Evolutionary conservation across 2,329 filamentous ascomycete genomes (phyloP).

Genomic region (Dichotomopilus funicola): DNA sequence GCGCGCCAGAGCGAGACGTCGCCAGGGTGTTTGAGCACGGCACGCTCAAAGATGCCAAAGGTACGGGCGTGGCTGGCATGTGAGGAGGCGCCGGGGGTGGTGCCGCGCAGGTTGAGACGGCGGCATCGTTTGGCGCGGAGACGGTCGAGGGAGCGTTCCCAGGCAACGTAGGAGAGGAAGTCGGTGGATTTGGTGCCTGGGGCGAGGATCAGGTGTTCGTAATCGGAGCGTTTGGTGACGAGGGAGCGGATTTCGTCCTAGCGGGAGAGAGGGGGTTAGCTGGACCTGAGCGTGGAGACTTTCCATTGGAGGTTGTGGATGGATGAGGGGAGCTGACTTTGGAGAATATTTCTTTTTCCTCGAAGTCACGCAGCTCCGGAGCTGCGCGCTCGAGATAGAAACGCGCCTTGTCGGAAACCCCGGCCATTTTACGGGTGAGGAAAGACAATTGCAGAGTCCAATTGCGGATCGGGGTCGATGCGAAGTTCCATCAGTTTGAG

Average conservation of each 20-base stretch:
- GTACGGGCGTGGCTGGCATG: conserved; percentile 74
- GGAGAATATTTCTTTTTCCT: conserved; percentile 84
- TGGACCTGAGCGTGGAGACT: not conserved
- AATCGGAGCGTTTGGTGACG: conserved; percentile 83
- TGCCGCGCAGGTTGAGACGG: conserved; percentile 67
- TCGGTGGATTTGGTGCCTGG: conserved; percentile 70
- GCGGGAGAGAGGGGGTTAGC: not conserved
- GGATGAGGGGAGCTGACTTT: conserved; percentile 45
- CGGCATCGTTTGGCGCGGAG: conserved; percentile 78
- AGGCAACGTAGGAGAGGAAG: conserved; percentile 75
- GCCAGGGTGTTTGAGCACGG: conserved; percentile 75
- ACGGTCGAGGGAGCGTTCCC: conserved; percentile 63
- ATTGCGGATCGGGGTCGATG: not conserved
- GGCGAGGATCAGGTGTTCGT: conserved; percentile 84
- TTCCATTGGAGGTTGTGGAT: not conserved
- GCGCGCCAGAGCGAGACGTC: conserved; percentile 80
- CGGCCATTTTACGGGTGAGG: conserved; percentile 54
- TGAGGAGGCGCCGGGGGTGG: conserved; percentile 49
- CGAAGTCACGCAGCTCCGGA: conserved; percentile 85
- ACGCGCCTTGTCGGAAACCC: conserved; percentile 85
- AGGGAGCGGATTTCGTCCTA: conserved; percentile 87
- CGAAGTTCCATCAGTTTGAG: not conserved
- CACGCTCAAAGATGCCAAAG: conserved; percentile 84
- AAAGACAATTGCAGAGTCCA: no score
- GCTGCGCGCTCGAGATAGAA: conserved; percentile 92